Evolutionary conservation across 2,329 filamentous ascomycete species (phyloP).

Genomic region (Talaromyces piceae): DNA sequence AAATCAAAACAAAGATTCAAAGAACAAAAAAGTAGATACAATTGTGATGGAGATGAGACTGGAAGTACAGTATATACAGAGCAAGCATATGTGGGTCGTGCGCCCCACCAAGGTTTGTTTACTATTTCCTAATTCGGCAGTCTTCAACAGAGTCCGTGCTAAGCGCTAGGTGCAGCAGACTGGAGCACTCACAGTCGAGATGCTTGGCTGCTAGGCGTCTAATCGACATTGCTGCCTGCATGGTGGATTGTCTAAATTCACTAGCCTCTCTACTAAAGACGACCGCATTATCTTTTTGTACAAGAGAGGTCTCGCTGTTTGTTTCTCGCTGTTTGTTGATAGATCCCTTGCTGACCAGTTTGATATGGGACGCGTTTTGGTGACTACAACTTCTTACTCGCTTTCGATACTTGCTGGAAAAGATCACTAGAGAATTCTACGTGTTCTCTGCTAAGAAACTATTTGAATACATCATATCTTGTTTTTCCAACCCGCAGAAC

Average conservation of each 20-base stretch:
- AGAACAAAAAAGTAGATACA: not conserved
- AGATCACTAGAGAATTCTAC: not conserved
- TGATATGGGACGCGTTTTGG: not conserved
- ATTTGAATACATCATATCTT: not conserved
- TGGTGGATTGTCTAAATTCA: not conserved
- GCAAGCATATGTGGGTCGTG: not conserved
- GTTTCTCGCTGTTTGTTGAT: not conserved
- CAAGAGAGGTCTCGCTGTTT: too few relatives aligned
- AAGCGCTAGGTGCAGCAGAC: not conserved
- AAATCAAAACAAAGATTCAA: not conserved
- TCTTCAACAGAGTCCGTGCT: constrained; percentile 2
- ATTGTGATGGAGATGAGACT: not conserved
- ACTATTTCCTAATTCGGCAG: constrained; percentile 10
- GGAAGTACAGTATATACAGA: not conserved
- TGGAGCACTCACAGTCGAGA: not conserved
- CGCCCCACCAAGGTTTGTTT: constrained; percentile 9
- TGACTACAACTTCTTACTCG: not conserved
- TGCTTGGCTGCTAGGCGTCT: not conserved
- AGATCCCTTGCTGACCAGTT: not conserved
- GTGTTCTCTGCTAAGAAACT: not conserved
- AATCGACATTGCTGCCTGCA: not conserved
- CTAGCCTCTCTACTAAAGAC: not conserved
- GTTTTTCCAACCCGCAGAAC: not conserved
- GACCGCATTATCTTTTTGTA: too few relatives aligned
- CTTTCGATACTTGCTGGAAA: not conserved